Conservation (phyloP, 495 filamentous ascomycete genomes). For the Penicillium robsamsonii region DNA sequence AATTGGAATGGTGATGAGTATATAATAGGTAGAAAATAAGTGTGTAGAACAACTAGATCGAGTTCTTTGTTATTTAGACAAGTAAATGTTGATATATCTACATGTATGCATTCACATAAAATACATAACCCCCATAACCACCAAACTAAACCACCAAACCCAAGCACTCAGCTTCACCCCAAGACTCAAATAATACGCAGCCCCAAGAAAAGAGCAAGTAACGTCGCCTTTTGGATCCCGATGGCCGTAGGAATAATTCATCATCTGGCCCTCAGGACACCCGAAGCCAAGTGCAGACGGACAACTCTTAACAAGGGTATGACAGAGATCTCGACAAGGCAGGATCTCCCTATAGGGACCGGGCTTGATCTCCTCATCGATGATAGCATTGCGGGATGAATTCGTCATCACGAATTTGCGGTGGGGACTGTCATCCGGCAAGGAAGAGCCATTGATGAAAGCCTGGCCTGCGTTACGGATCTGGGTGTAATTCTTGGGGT, state of each 20-base stretch:
- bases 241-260: slow-evolving; percentile 65
- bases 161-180: slow-evolving; percentile 20
- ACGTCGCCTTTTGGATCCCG: slow-evolving; percentile 43
- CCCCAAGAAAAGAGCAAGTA: slow-evolving; percentile 59
- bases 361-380: slow-evolving; percentile 68
- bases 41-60: background rate
- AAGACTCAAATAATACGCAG: slow-evolving; percentile 48
- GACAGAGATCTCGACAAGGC: slow-evolving; percentile 82
- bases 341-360: slow-evolving; percentile 94
- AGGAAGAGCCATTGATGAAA: slow-evolving; percentile 64
- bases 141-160: slow-evolving; percentile 16
- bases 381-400: slow-evolving; percentile 62
- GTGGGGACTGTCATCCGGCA: slow-evolving; percentile 41
- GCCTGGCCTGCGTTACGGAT: slow-evolving; percentile 63
- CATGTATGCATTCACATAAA: slow-evolving; percentile 1
- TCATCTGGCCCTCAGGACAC: slow-evolving; percentile 64
- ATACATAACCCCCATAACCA: slow-evolving; percentile 18
- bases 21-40: background rate
- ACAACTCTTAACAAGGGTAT: slow-evolving; percentile 77
- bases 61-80: background rate
- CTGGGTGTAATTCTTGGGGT: slow-evolving; percentile 52
- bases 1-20: slow-evolving; percentile 22
- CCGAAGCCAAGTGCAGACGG: slow-evolving; percentile 73
- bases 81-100: background rate
- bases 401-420: slow-evolving; percentile 35